Base-by-base conservation (phyloP, 352 stramenopile genomes). In the Phytophthora colocasiae region DNA sequence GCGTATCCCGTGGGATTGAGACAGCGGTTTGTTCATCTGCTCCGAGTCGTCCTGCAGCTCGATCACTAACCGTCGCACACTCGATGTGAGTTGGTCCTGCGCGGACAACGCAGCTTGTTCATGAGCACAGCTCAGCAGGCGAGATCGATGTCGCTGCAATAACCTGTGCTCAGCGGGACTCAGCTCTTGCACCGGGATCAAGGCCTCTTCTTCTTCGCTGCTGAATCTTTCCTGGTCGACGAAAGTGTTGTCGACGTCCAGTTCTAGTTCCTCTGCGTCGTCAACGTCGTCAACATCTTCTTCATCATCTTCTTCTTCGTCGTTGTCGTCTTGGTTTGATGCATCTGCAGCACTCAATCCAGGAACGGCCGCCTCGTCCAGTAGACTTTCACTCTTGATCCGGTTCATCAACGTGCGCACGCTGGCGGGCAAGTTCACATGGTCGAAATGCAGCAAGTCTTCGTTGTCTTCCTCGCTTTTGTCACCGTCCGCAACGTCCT, bases 51-150 rank as follows among this genome's bases (percentile, higher is more conserved):
- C 69, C 65, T 92, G 86, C 7, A 96, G 66, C 15, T 87, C 68
- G 31, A 94, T 87, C 49, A 93, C 85, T 6, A 96, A 71, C 3
- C 85, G 83, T 0, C 87, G 79, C n/a, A 96, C 69, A 48, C 83
- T 92, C 24, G 79, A 79, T 1, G 85, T 93, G 24, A 96, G 77
- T 8, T 89, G 73, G 46, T 91, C 72, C 44, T 87, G 83, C 26
- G 85, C 77, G 62, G 70, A 66, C 51, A 73, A 24, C 0, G 63
- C 55, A 2, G 58, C 65, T 49, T 67, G 61, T 41, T 89, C 76
- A 26, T 75, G 80, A 45, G 58, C 57, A 40, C 57, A 76, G 26
- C 58, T 71, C 43, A 74, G 46, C 2, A 71, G 50, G 7, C 46
- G 64, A 32, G 64, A 65, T 34, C 56, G 63, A 36, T 54, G 57